Evolutionary conservation across 202 grass and related monocot species (phyloP).

Genomic region (Sporobolus alterniflorus): DNA sequence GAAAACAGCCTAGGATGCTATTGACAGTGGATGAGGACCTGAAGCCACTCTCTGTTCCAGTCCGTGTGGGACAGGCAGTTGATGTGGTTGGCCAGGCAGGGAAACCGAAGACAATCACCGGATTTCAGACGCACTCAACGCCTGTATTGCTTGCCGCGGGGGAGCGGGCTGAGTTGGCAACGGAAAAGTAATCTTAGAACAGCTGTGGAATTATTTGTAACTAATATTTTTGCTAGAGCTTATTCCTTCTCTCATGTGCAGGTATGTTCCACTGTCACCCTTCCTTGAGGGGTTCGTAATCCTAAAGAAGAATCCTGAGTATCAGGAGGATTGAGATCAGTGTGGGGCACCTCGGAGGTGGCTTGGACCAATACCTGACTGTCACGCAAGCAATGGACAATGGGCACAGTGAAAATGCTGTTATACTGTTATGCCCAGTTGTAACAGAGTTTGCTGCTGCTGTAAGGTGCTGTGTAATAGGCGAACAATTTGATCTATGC

Average conservation of each 20-base stretch:
- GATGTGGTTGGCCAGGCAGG: conserved; percentile 78
- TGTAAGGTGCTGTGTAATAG: background rate
- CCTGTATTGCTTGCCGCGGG: conserved; percentile 76
- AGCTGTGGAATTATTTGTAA: background rate
- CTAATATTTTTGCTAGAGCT: background rate
- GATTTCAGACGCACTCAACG: conserved; percentile 82
- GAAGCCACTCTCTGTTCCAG: conserved; percentile 66
- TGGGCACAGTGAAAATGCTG: background rate
- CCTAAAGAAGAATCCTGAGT: conserved; percentile 59
- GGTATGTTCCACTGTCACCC: conserved; percentile 44
- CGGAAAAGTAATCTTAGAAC: conserved; percentile 61
- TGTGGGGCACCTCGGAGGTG: background rate
- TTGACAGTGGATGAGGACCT: conserved; percentile 77
- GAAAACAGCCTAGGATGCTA: conserved; percentile 72
- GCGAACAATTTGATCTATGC: background rate
- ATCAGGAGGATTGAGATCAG: conserved; percentile 41
- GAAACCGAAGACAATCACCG: conserved; percentile 71
- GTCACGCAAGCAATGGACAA: background rate
- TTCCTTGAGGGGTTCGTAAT: conserved; percentile 64
- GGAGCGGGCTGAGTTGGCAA: conserved; percentile 76
- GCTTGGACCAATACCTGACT: conserved; percentile 10
- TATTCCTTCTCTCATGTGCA: conserved; percentile 20
- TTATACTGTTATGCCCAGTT: background rate
- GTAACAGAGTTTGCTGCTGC: background rate
- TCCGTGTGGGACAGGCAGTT: conserved; percentile 78